Evolutionary conservation across 2,329 filamentous ascomycete species (phyloP), one percentile per base, ranked within the genome.

Genomic region (Stagonosporopsis rhizophila): DNA sequence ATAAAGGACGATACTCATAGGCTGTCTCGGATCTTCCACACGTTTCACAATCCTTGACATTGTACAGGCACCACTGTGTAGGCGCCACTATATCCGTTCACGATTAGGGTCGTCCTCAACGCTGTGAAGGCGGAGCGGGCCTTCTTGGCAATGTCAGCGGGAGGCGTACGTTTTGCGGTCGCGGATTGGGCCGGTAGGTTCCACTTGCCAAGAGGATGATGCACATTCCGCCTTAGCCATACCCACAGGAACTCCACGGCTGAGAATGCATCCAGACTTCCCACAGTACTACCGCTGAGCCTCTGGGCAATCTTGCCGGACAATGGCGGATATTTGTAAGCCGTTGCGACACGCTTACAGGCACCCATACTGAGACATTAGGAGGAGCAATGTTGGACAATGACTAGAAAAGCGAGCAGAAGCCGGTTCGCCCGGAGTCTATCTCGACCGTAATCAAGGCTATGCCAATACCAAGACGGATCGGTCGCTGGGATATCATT

Each of bases 61-160:
- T 38, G 44, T 37, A 49, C 46, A 60, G 25, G 23, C 52, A 42
- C 37, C 55, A 45, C 47, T 39, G 15, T 35, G 28, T 47, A 60
- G 25, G 27, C 48, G 45, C 37, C 55, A 50, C 50, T 38, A 14
- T 23, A 23, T 50, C 44, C 35, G 41, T 57, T 51, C 47, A 49
- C 41, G 51, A 63, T 60, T 56, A 62, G 45, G 52, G 49, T 40
- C 47, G 40, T 55, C 44, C 45, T 45, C 54, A 57, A 60, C 55
- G 59, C 49, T 38, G 44, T 42, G 41, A 40, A 60, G 60, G 66
- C 66, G 65, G 65, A 68, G 66, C 63, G 66, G 66, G 62, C 58
- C 59, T 51, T 37, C 65, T 68, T 66, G 63, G 66, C 66, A 49
- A 23, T 19, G 40, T 44, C 52, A 53, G 66, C 66, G 66, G 61